Conservation (phyloP, 208 protist genomes). For the Trypanosoma cruzi region DNA sequence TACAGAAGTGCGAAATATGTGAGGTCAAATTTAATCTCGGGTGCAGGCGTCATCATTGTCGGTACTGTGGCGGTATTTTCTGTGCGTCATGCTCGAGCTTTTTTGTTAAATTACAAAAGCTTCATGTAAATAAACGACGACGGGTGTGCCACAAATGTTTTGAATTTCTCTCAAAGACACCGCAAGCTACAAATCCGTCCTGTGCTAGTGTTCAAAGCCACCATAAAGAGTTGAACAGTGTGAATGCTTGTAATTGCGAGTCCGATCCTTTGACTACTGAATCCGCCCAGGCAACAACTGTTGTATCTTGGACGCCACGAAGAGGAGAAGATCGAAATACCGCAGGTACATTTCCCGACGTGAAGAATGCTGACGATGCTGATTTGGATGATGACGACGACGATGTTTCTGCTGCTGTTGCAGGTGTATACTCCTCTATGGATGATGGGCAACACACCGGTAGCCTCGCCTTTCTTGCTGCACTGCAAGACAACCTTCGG, state of each 20-base stretch:
- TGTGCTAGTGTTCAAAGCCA: not conserved
- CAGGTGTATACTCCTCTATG: conserved; percentile 40
- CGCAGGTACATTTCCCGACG: not conserved
- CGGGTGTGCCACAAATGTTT: conserved; percentile 48
- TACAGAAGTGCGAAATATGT: conserved; percentile 37
- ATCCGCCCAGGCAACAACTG: not conserved
- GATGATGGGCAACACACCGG: conserved; percentile 34
- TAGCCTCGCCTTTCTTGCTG: conserved; percentile 36
- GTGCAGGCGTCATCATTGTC: conserved; percentile 40
- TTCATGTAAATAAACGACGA: conserved; percentile 32
- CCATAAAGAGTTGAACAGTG: not conserved
- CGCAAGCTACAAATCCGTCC: not conserved
- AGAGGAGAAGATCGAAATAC: not conserved
- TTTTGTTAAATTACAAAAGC: conserved; percentile 23
- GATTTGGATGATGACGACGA: conserved; percentile 20
- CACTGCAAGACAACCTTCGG: conserved; percentile 46
- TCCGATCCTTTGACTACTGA: not conserved
- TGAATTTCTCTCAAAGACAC: conserved; percentile 2
- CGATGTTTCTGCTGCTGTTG: conserved; percentile 39
- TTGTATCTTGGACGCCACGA: not conserved
- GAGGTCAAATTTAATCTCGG: conserved; percentile 30
- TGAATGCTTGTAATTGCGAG: not conserved
- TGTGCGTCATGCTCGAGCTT: conserved; percentile 40
- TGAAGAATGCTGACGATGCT: conserved; percentile 5
- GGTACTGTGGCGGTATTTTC: conserved; percentile 45